Evolutionary conservation across 139 green algal genomes (phyloP).

Genomic region (Coelastrella sp.): DNA sequence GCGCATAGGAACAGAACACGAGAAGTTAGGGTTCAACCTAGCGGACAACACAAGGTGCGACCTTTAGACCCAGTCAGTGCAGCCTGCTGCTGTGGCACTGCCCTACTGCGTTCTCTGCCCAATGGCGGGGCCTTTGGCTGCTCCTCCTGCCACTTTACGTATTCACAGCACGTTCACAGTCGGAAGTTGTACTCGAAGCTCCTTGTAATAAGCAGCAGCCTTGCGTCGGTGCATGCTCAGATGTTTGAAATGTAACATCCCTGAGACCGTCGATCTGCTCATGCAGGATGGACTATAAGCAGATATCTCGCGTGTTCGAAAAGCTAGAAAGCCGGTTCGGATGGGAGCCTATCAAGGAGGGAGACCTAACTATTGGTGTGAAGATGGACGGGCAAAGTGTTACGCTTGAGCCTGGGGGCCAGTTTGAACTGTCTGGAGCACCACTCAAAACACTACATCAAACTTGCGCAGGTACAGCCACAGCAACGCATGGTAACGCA

Average conservation of each 20-base stretch:
- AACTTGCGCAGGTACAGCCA: conserved; percentile 78
- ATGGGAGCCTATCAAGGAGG: conserved; percentile 95
- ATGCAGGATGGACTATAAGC: neutral
- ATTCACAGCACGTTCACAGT: neutral
- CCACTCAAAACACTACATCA: conserved; percentile 93
- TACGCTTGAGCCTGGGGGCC: conserved; percentile 97
- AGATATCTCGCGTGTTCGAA: conserved; percentile 70
- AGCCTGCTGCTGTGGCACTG: neutral
- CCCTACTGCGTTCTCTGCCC: too few relatives aligned
- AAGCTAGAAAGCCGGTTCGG: conserved; percentile 81
- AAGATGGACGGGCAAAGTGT: conserved; percentile 91
- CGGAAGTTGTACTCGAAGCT: neutral
- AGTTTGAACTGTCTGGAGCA: conserved; percentile 98
- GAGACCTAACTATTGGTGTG: conserved; percentile 90
- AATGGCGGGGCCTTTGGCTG: neutral
- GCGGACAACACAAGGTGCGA: conserved; percentile 54
- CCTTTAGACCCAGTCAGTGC: neutral
- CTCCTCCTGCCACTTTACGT: neutral
- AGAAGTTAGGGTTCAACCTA: conserved; percentile 96
- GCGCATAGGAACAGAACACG: conserved; percentile 99
- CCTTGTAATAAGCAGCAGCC: neutral
- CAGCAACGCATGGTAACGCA: too few relatives aligned
- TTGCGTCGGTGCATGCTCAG: neutral
- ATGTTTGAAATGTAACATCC: too few relatives aligned
- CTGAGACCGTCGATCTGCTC: too few relatives aligned